Evolutionary conservation across 139 green algal genomes (phyloP).

Genomic region (Gonium pectorale): DNA sequence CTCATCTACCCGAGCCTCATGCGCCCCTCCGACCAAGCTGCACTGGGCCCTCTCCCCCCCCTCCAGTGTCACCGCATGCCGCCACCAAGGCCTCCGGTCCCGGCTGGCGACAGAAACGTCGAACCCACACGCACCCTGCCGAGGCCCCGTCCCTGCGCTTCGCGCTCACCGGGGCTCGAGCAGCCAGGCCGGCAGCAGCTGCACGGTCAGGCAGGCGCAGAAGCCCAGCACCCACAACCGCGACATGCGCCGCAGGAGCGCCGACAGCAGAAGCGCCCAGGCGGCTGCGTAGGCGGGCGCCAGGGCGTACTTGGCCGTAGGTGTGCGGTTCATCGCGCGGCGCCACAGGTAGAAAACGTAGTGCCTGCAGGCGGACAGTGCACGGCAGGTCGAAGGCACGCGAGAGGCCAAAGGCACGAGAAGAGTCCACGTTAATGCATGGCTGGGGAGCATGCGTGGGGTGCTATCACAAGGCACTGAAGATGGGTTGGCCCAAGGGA

Average conservation of each 20-base stretch:
- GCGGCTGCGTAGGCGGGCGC: constrained; percentile 65
- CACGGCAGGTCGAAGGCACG: no score
- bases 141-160: background rate
- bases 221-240: constrained; percentile 60
- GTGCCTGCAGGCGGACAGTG: constrained; percentile 66
- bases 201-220: constrained; percentile 47
- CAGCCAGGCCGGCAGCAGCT: constrained; percentile 86
- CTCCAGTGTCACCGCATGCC: background rate
- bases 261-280: constrained; percentile 46
- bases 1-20: background rate
- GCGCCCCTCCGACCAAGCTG: background rate
- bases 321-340: constrained; percentile 34
- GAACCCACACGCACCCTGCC: no score
- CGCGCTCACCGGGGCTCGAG: constrained; percentile 84
- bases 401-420: no score
- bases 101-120: background rate
- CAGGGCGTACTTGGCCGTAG: constrained; percentile 55
- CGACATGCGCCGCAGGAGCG: constrained; percentile 34
- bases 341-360: constrained; percentile 96
- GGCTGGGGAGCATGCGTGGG: no score
- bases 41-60: background rate
- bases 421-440: no score
- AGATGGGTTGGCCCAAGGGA: no score
- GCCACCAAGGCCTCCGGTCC: background rate
- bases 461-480: no score